phyloP scores from a whole-genome alignment of 139 green algal species.

The Asterochloris sp. region DNA sequence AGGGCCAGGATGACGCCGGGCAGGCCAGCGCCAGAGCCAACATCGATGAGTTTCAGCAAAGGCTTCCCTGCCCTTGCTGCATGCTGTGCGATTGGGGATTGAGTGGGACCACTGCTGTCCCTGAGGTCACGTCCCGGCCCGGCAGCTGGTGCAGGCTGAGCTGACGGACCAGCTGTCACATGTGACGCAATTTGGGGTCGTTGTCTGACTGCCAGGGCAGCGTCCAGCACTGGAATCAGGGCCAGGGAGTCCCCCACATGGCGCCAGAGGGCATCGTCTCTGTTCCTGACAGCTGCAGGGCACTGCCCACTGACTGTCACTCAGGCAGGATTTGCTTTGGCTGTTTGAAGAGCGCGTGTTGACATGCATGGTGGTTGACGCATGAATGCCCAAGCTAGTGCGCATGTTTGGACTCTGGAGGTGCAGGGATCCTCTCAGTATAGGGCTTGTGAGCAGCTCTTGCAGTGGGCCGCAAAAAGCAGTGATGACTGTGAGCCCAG shows the following conservation, averaged over 20 bases:
- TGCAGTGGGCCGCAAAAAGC: too few relatives aligned
- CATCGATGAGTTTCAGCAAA: conserved; percentile 66
- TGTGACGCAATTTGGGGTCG: too few relatives aligned
- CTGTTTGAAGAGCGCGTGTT: neutral
- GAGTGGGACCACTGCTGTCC: neutral
- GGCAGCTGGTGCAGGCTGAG: conserved; percentile 9
- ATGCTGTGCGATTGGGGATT: neutral
- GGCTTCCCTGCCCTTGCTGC: neutral
- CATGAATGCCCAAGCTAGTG: neutral
- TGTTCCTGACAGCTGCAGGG: conserved; percentile 52
- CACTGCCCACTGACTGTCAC: too few relatives aligned
- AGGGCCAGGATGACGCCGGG: conserved; percentile 84
- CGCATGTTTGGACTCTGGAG: neutral
- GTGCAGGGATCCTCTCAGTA: neutral
- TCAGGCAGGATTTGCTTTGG: neutral
- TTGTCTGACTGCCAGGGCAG: neutral
- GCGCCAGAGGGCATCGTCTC: conserved; percentile 46
- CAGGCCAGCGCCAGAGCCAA: conserved; percentile 86
- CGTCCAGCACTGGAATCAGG: conserved; percentile 69
- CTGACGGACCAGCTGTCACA: neutral
- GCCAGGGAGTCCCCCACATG: conserved; percentile 79
- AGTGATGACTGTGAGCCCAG: too few relatives aligned
- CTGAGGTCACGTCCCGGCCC: neutral
- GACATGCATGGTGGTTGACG: neutral
- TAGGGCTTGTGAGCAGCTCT: neutral